phyloP scores from a whole-genome alignment of 2,329 filamentous ascomycete genomes.

The Calonectria pseudoreteaudii region DNA sequence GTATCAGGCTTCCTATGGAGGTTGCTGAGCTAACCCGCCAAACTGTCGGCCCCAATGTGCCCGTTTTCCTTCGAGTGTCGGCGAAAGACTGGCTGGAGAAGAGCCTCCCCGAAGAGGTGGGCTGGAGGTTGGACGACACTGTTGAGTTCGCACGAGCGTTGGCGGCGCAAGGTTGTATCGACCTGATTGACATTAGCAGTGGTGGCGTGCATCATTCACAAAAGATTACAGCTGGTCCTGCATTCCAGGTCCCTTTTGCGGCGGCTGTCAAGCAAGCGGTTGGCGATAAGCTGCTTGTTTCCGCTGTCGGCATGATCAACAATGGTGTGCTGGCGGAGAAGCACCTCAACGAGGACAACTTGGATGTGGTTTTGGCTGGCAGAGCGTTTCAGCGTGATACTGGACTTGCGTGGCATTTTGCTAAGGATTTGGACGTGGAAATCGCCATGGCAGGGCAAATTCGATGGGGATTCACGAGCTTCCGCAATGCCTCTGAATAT shows the following conservation, averaged over 20 bases:
- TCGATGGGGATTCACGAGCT: neutral
- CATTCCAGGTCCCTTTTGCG: neutral
- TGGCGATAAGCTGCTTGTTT: neutral
- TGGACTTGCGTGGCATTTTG: neutral
- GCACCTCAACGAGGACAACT: neutral
- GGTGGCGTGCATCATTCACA: neutral
- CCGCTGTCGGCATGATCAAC: neutral
- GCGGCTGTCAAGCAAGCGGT: neutral
- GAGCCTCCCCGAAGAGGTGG: neutral
- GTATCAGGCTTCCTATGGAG: neutral
- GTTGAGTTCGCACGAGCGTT: neutral
- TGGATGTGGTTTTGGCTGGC: neutral
- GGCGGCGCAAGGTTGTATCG: neutral
- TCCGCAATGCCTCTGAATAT: neutral
- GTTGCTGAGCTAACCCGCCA: neutral
- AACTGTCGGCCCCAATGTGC: neutral
- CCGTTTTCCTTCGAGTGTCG: neutral
- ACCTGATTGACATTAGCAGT: neutral
- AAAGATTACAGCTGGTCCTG: neutral
- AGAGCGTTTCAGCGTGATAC: neutral
- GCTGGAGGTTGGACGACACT: neutral
- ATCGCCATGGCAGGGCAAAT: neutral
- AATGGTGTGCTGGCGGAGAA: neutral
- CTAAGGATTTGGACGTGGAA: neutral
- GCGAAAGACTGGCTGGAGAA: neutral